phyloP scores from a whole-genome alignment of 495 filamentous ascomycete genomes.

The Beverwykella pulmonaria region DNA sequence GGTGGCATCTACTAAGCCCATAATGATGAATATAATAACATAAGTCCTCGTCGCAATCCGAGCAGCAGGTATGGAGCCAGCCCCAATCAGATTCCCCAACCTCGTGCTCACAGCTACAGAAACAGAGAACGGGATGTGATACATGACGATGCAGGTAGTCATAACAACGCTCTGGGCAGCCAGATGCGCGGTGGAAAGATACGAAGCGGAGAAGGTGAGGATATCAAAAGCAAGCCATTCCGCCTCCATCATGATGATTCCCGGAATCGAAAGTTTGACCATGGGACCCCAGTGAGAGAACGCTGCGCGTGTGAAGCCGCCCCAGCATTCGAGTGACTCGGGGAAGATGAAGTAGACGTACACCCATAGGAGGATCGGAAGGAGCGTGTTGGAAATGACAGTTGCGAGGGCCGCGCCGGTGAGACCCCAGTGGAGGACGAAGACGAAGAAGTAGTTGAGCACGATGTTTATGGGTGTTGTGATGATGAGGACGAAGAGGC shows the following conservation, averaged over 20 bases:
- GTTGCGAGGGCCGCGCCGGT: conserved; percentile 37
- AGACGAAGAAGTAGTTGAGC: conserved; percentile 39
- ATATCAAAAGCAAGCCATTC: conserved; percentile 42
- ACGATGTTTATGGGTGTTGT: conserved; percentile 37
- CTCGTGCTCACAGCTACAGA: conserved; percentile 27
- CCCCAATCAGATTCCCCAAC: conserved; percentile 29
- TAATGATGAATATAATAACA: conserved; percentile 19
- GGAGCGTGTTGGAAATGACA: conserved; percentile 30
- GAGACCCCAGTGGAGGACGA: conserved; percentile 29
- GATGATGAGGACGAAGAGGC: conserved; percentile 34
- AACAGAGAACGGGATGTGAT: conserved; percentile 33
- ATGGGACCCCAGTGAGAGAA: conserved; percentile 41
- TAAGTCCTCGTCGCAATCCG: conserved; percentile 20
- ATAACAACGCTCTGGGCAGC: conserved; percentile 37
- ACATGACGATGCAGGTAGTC: conserved; percentile 31
- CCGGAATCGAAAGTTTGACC: conserved; percentile 36
- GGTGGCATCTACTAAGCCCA: conserved; percentile 16
- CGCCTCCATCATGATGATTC: conserved; percentile 36
- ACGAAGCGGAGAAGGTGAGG: conserved; percentile 31
- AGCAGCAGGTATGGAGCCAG: conserved; percentile 13
- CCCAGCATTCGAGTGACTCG: conserved; percentile 35
- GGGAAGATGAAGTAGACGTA: conserved; percentile 32
- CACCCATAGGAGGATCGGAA: conserved; percentile 30
- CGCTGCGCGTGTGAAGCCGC: conserved; percentile 24
- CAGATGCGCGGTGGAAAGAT: conserved; percentile 29